Base-by-base conservation (phyloP, 305 asterid genomes). In the Salvia sclarea region DNA sequence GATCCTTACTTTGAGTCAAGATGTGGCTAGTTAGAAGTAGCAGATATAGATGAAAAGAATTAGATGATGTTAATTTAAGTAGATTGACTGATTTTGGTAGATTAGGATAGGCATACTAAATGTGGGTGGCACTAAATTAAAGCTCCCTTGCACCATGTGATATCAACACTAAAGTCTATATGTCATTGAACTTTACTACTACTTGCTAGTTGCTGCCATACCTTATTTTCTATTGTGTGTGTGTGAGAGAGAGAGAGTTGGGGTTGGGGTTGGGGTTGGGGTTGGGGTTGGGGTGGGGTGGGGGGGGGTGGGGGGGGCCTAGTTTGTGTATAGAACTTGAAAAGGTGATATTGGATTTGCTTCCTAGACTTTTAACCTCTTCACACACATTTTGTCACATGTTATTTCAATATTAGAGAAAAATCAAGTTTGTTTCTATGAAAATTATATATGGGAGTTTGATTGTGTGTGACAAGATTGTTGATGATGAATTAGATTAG, bases 111-210 rank as follows among this genome's bases (percentile, higher is more conserved):
- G 21, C 59, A 24, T 47, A 13, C 11, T 54, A 18, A 61, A 28
- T 48, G 24, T 70, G 61, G 52, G 41, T 50, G 20, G 22, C n/a
- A 38, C 52, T 45, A 38, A 55, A 68, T 18, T 60, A 14, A 9
- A 18, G 8, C 68, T 75, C 76, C 69, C 61, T 55, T 61, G 65
- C 50, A 69, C 41, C 64, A 35, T 69, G 13, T 56, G 67, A 30
- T 35, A 8, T 40, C 31, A 17, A 43, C 63, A 48, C 38, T 38
- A 30, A 40, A 18, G 25, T 31, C 25, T 14, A 4, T 67, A 54
- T 10, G 60, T 64, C 44, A 62, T 41, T n/a, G 3, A 21, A 43
- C 50, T 71, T 41, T 20, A 28, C 3, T 28, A 22, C 33, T 43
- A 43, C 21, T 40, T 52, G 63, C 33, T 18, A 17, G 11, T 13